Percentiles rank a stretch among this genome's conserved stretches.
phyloP scores from a whole-genome alignment of 2,329 filamentous ascomycete species.

The Verticillium longisporum region DNA sequence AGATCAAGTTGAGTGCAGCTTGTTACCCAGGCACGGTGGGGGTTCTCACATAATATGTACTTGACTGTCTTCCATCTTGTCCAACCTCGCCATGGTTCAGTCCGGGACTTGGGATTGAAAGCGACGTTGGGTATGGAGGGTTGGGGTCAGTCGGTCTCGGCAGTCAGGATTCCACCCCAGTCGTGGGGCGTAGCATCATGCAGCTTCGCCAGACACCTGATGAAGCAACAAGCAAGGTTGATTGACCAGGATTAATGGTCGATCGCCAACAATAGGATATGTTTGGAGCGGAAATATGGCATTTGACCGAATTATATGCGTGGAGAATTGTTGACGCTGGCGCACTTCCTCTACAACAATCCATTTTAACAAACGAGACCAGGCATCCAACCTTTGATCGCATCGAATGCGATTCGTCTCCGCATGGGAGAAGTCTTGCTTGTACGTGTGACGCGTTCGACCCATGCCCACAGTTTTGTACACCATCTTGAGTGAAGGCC shows the following conservation, averaged over 20 bases:
- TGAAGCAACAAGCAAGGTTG: neutral
- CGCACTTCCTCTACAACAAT: too few species aligned
- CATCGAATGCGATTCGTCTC: too few species aligned
- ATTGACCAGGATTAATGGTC: neutral
- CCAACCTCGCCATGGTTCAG: neutral
- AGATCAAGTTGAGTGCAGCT: too few species aligned
- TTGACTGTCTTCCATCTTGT: neutral
- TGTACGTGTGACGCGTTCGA: too few species aligned
- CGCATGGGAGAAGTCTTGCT: too few species aligned
- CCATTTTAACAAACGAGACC: too few species aligned
- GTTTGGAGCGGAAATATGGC: neutral
- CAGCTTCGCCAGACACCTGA: neutral
- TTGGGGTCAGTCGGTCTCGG: neutral
- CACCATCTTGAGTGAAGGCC: too few species aligned
- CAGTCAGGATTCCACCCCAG: neutral
- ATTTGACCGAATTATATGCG: neutral
- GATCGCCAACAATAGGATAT: neutral
- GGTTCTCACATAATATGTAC: too few species aligned
- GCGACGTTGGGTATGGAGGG: neutral
- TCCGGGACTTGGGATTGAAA: neutral
- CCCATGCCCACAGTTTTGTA: too few species aligned
- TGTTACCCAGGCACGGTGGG: too few species aligned
- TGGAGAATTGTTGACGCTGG: neutral
- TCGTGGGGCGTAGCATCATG: neutral
- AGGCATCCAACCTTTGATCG: too few species aligned